Percentiles rank a stretch among this genome's conserved stretches.
Conservation (phyloP, 2,329 filamentous ascomycete genomes). For the Xenoacremonium recifei region DNA sequence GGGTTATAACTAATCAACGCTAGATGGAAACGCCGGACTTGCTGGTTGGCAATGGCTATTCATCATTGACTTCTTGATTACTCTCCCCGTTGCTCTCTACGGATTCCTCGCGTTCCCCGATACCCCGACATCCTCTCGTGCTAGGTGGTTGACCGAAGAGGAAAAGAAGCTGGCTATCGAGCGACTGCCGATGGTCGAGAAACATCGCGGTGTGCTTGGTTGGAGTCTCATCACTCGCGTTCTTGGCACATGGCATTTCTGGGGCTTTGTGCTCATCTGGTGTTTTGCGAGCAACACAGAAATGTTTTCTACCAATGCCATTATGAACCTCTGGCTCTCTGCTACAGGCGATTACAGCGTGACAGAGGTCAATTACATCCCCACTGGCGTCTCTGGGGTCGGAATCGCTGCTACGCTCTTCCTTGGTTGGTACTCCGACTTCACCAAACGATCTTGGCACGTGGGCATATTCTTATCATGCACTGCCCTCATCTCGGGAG, state of each 20-base stretch:
- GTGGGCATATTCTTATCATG: constrained; percentile 7
- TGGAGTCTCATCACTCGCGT: constrained; percentile 4
- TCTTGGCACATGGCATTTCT: constrained; percentile 1
- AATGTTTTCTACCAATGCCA: constrained; percentile 8
- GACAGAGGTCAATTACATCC: constrained; percentile 49
- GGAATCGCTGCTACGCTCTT: constrained; percentile 4
- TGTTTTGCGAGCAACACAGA: constrained; percentile 3
- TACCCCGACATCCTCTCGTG: constrained; percentile 23
- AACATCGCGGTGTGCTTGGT: constrained; percentile 2
- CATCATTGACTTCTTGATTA: constrained; percentile 36
- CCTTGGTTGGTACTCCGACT: neutral
- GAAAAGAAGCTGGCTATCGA: constrained; percentile 22
- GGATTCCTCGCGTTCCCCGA: constrained; percentile 33
- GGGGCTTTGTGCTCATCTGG: constrained; percentile 3
- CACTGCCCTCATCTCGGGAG: constrained; percentile 8
- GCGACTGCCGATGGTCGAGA: constrained; percentile 3
- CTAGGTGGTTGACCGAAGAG: constrained; percentile 6
- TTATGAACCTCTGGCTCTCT: constrained; percentile 23
- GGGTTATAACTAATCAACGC: constrained; percentile 14
- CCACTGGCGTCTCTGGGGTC: constrained; percentile 31
- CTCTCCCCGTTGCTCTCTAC: constrained; percentile 27
- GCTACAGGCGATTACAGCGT: constrained; percentile 27
- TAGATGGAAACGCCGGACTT: constrained; percentile 39
- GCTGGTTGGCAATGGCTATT: constrained; percentile 46
- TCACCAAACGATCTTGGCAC: constrained; percentile 7